A percentile compares a stretch with the other conserved stretches of the same genome.
Conservation (phyloP, 805 yeast genomes). For the Candida cerambycidarum region DNA sequence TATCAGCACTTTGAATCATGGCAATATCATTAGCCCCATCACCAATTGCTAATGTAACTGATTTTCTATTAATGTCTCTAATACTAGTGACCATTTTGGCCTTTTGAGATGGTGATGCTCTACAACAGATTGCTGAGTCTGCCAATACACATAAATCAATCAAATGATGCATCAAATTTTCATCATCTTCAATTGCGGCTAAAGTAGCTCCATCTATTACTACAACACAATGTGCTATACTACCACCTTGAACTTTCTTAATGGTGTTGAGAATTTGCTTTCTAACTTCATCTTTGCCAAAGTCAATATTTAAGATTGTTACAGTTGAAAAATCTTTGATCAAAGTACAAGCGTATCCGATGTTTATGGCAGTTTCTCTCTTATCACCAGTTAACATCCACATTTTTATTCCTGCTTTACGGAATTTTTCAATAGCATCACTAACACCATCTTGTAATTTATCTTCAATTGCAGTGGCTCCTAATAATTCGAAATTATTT, state of each 20-base stretch:
- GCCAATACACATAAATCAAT: conserved; percentile 82
- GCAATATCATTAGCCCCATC: conserved; percentile 99
- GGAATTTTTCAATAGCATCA: conserved; percentile 85
- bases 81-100: conserved; percentile 84
- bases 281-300: conserved; percentile 54
- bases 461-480: conserved; percentile 97
- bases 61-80: conserved; percentile 60
- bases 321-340: conserved; percentile 93
- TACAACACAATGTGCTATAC: conserved; percentile 90
- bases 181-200: conserved; percentile 67
- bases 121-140: conserved; percentile 90
- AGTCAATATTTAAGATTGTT: conserved; percentile 57
- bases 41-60: conserved; percentile 93
- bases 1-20: conserved; percentile 98
- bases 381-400: conserved; percentile 99
- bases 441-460: conserved; percentile 96
- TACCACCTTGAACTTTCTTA: conserved; percentile 67
- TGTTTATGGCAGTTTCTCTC: conserved; percentile 95
- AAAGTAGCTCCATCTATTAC: conserved; percentile 95
- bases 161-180: conserved; percentile 69
- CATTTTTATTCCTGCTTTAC: conserved; percentile 89
- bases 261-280: conserved; percentile 74
- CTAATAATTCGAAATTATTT: conserved; percentile 63
- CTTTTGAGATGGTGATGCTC: conserved; percentile 97
- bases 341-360: conserved; percentile 90